Conservation (phyloP, 257 asterid genomes). For the Przewalskia tangutica region DNA sequence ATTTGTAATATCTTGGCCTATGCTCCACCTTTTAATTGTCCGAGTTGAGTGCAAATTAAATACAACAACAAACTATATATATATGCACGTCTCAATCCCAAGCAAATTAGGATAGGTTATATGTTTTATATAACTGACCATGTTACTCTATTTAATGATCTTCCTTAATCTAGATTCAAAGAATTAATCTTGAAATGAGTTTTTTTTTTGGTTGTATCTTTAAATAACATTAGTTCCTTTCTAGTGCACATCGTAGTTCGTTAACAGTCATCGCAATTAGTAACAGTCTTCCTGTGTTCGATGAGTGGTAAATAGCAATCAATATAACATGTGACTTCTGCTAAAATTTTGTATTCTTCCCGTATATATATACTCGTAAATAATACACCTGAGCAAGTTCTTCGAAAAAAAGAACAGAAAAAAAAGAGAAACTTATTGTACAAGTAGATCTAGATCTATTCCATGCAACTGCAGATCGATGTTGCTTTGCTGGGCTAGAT, state of each 20-base stretch:
- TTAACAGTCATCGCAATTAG: not conserved
- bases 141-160: too few relatives aligned
- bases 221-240: not conserved
- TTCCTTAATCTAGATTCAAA: too few relatives aligned
- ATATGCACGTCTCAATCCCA: too few relatives aligned
- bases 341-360: not conserved
- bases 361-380: not conserved
- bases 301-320: not conserved
- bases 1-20: too few relatives aligned
- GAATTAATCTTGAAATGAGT: too few relatives aligned
- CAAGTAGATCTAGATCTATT: not conserved
- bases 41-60: too few relatives aligned
- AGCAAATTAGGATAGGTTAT: too few relatives aligned
- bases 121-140: too few relatives aligned
- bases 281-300: not conserved
- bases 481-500: not conserved
- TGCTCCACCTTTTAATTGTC: too few relatives aligned
- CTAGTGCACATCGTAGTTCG: not conserved
- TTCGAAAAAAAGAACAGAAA: not conserved
- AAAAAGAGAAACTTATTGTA: not conserved
- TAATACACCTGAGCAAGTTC: not conserved
- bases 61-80: too few relatives aligned
- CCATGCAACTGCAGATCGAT: not conserved
- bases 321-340: not conserved
- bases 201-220: too few relatives aligned